Evolutionary conservation across 176 grass and related monocot species (phyloP).

Genomic region (Pontederia paniculata): DNA sequence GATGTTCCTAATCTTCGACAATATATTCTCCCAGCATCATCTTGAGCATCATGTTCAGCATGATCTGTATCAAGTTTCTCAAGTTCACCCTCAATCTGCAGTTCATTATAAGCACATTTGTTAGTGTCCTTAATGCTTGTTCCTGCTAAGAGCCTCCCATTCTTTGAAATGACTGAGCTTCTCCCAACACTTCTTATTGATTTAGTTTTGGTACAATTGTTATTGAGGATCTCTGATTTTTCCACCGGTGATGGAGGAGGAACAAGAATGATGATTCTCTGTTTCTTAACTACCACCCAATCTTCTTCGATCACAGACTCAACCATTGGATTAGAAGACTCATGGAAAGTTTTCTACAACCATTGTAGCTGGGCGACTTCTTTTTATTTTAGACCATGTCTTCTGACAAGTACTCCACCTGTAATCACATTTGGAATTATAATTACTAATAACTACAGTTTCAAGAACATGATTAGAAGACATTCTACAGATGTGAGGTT

Average conservation of each 20-base stretch:
- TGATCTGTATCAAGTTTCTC: not conserved
- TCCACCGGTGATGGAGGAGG: constrained; percentile 17
- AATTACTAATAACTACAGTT: too few relatives aligned
- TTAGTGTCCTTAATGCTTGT: not conserved
- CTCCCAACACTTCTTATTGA: not conserved
- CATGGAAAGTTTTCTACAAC: too few relatives aligned
- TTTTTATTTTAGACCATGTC: too few relatives aligned
- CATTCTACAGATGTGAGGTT: too few relatives aligned
- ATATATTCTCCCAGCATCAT: not conserved
- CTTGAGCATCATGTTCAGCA: not conserved
- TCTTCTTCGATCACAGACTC: not conserved
- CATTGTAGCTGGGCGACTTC: too few relatives aligned
- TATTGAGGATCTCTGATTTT: not conserved
- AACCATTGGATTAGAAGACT: too few relatives aligned
- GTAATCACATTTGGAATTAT: too few relatives aligned
- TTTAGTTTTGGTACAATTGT: not conserved
- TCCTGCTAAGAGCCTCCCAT: not conserved
- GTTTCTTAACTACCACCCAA: constrained; percentile 34
- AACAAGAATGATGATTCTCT: constrained; percentile 28
- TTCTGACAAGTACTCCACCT: too few relatives aligned
- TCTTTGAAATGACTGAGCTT: constrained; percentile 4
- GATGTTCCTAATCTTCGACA: not conserved
- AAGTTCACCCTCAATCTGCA: not conserved
- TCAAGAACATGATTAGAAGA: too few relatives aligned
- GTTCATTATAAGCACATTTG: not conserved